These are phyloP conservation scores for Pisolithus orientalis DNA, from an alignment of 768 basidiomycete genomes.

Conservation along the genomic window DNA sequence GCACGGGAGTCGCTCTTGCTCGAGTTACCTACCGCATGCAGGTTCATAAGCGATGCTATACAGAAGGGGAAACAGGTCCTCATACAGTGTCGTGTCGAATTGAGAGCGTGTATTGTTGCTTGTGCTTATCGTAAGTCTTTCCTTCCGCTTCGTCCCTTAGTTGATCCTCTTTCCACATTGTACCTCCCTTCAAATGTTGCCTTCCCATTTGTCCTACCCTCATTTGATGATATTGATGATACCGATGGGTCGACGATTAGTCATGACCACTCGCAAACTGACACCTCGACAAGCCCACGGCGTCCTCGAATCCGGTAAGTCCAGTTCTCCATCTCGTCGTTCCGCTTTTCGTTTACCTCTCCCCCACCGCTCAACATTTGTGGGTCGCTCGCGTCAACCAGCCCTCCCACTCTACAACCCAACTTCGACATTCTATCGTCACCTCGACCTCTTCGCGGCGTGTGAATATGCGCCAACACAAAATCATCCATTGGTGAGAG, in stretches of 20 bases:
- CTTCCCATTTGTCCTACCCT: too few species aligned
- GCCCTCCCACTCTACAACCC: conserved; percentile 52
- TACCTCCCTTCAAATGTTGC: too few species aligned
- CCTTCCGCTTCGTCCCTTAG: not conserved
- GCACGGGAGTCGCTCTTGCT: conserved; percentile 37
- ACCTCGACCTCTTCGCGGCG: conserved; percentile 41
- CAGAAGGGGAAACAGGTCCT: conserved; percentile 41
- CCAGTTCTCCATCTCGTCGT: not conserved
- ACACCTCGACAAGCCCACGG: conserved; percentile 34
- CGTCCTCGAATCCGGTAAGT: conserved; percentile 39
- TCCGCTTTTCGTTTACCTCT: not conserved
- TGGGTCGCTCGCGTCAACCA: conserved; percentile 6
- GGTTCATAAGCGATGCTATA: conserved; percentile 40
- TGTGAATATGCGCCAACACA: conserved; percentile 35
- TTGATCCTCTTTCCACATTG: too few species aligned
- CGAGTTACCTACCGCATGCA: conserved; percentile 39
- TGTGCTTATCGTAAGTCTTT: conserved; percentile 45
- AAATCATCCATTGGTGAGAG: conserved; percentile 35
- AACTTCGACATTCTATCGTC: conserved; percentile 39
- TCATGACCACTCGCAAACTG: conserved; percentile 39
- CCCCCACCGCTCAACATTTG: not conserved
- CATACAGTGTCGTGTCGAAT: conserved; percentile 49
- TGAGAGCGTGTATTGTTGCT: conserved; percentile 45
- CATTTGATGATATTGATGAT: conserved; percentile 1
- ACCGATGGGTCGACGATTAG: conserved; percentile 20